Evolutionary conservation across 352 stramenopile species (phyloP), one percentile per base, ranked within the genome.

Genomic region (Phytophthora lateralis): DNA sequence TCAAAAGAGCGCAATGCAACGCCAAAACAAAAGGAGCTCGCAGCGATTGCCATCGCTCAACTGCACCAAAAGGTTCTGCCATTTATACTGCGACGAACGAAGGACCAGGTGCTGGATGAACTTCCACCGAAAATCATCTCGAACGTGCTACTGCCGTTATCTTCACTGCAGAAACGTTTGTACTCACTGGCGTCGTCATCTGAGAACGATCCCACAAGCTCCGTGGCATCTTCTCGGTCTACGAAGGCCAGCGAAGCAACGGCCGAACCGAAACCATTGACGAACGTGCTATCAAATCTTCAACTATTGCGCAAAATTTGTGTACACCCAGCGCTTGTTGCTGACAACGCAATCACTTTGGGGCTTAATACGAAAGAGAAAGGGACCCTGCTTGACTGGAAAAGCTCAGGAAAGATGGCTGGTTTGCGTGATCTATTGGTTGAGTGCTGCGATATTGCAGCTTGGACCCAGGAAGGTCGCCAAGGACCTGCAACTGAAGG

Each of bases 61-160:
- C 68, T 99, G 9, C 96, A 99, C 56, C 90, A 98, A 54, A 90
- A 97, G 50, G 87, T 99, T n/a, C 69, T 99, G 32, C 97, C 97
- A 24, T 99, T 99, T 71, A 90, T 99, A 37, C 68, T 99, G 42
- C 81, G 97, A 27, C 82, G 97, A 50, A 98, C 95, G n/a, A 99
- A 99, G 72, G 75, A 88, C 17, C 72, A 98, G 64, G 97, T 99
- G 35, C 80, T 99, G 26, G 84, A 84, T 34, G 97, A 99, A 46
- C 73, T 99, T 24, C 97, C 97, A 30, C 93, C 97, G 18, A 99
- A 99, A 78, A 98, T 97, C 47, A 93, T 99, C 35, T 96, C 92
- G 7, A 96, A 98, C 58, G 73, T 99, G 44, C 63, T 94, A 26
- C 85, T 97, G 50, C 66, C 84, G 11, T 78, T 99, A 18, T 94